Conservation (phyloP, 2,329 filamentous ascomycete genomes). For the Cladobotryum protrusum region DNA sequence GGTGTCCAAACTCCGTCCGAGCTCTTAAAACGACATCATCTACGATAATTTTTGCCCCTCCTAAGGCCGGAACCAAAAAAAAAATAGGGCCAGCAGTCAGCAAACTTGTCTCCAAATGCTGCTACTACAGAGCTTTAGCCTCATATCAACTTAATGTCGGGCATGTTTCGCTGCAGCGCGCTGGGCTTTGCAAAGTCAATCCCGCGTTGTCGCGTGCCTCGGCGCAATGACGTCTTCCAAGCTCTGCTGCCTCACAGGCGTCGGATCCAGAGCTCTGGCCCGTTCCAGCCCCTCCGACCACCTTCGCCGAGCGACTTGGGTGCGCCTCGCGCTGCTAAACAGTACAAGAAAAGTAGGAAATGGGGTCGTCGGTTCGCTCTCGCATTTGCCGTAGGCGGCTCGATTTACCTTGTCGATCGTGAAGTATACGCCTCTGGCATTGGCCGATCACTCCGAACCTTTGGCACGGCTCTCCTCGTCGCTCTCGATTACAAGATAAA, state of each 20-base stretch:
- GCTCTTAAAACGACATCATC: no score
- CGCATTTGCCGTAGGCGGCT: slow-evolving; percentile 51
- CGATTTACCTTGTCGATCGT: slow-evolving; percentile 62
- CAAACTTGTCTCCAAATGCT: slow-evolving; percentile 5
- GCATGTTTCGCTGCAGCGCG: slow-evolving; percentile 26
- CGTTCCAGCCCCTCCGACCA: slow-evolving; percentile 63
- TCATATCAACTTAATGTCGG: slow-evolving; percentile 13
- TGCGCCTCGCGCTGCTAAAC: slow-evolving; percentile 61
- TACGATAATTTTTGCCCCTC: no score
- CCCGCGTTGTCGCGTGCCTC: slow-evolving; percentile 13
- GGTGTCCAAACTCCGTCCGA: no score
- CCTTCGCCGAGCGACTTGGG: slow-evolving; percentile 76
- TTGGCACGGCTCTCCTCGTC: slow-evolving; percentile 69
- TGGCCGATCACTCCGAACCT: slow-evolving; percentile 73
- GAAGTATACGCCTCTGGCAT: slow-evolving; percentile 74
- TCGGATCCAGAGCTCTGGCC: slow-evolving; percentile 29
- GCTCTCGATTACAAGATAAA: slow-evolving; percentile 96
- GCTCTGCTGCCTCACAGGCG: slow-evolving; percentile 11
- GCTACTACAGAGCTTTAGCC: slow-evolving; percentile 1
- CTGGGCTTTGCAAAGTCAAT: slow-evolving; percentile 14
- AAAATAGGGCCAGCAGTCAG: no score
- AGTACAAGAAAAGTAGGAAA: slow-evolving; percentile 63
- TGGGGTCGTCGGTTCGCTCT: slow-evolving; percentile 71
- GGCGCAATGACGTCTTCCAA: slow-evolving; percentile 11
- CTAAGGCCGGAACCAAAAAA: no score